Evolutionary conservation across 805 yeast species (phyloP).

Genomic region (Hanseniaspora meyeri): DNA sequence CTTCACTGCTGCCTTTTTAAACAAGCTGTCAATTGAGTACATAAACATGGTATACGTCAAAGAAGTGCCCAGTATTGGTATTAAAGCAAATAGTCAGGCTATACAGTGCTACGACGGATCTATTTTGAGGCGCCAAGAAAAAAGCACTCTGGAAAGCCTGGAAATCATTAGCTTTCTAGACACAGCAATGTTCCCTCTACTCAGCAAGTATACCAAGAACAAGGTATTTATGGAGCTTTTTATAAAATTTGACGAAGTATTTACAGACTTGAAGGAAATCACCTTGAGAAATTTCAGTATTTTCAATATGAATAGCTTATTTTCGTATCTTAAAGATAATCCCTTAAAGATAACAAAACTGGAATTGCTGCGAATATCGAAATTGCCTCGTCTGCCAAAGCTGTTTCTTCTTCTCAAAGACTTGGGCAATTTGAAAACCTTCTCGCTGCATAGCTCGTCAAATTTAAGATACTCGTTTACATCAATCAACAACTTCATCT

Average conservation of each 20-base stretch:
- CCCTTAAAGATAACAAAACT: background rate
- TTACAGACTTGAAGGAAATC: background rate
- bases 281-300: background rate
- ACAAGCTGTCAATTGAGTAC: background rate
- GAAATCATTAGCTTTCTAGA: background rate
- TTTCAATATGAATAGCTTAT: background rate
- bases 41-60: background rate
- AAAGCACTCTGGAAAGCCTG: background rate
- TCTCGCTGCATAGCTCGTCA: conserved; percentile 5
- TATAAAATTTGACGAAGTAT: background rate
- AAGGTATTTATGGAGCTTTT: background rate
- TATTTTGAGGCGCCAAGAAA: background rate
- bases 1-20: background rate
- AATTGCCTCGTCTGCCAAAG: background rate
- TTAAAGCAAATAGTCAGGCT: background rate
- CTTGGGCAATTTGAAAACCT: background rate
- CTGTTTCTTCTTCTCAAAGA: conserved; percentile 1
- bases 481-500: background rate
- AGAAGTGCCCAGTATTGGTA: background rate
- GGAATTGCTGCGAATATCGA: background rate
- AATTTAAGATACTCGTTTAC: background rate
- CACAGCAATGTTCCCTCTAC: background rate
- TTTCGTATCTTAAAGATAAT: background rate
- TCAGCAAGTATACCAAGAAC: background rate
- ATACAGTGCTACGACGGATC: background rate